Conservation (phyloP, 2,329 filamentous ascomycete species). For the Fulvia fulva region DNA sequence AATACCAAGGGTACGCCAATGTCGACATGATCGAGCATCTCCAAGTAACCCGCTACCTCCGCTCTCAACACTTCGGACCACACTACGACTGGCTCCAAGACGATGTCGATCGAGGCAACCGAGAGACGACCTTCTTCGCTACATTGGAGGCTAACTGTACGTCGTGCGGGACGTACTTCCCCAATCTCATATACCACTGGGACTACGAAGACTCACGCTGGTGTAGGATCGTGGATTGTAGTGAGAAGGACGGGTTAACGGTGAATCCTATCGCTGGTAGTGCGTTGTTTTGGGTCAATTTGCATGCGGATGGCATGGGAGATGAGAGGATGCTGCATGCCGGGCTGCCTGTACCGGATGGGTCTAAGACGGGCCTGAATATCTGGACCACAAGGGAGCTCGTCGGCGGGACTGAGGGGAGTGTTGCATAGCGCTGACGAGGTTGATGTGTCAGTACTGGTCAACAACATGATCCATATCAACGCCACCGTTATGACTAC, state of each 20-base stretch:
- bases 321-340: slow-evolving; percentile 2
- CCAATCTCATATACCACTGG: neutral
- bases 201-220: neutral
- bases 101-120: neutral
- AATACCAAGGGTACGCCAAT: slow-evolving; percentile 1
- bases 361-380: neutral
- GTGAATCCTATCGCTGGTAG: neutral
- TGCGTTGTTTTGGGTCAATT: neutral
- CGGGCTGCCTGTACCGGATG: neutral
- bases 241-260: neutral
- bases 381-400: neutral
- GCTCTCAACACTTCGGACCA: neutral
- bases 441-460: too few relatives aligned
- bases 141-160: neutral
- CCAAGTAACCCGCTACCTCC: neutral
- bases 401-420: too few relatives aligned
- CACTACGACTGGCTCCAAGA: slow-evolving; percentile 1
- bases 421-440: too few relatives aligned
- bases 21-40: neutral
- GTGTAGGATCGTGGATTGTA: slow-evolving; percentile 1
- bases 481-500: neutral
- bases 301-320: neutral
- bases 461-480: neutral
- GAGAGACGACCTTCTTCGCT: slow-evolving; percentile 1
- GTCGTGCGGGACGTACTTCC: neutral